Percentiles rank a stretch among this genome's conserved stretches.
phyloP scores from a whole-genome alignment of 495 filamentous ascomycete species.

The Aspergillus affinis region DNA sequence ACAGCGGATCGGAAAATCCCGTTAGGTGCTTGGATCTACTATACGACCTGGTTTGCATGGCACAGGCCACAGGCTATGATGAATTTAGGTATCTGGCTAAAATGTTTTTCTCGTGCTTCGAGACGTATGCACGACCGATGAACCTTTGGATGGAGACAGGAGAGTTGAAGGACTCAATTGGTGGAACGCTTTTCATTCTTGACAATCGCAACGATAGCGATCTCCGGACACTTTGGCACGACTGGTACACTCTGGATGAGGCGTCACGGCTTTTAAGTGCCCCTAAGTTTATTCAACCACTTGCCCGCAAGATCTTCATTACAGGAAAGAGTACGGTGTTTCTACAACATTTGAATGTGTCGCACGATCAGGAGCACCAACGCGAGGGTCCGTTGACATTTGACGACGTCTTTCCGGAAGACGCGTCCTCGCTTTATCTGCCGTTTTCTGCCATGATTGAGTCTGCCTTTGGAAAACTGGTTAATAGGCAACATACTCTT shows the following conservation, averaged over 20 bases:
- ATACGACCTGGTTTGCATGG: conserved; percentile 63
- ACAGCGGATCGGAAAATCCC: conserved; percentile 30
- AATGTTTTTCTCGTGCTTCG: conserved; percentile 81
- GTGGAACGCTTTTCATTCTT: conserved; percentile 73
- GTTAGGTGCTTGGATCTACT: conserved; percentile 72
- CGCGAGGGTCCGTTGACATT: conserved; percentile 52
- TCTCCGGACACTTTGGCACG: conserved; percentile 67
- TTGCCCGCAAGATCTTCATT: conserved; percentile 70
- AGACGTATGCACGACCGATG: conserved; percentile 78
- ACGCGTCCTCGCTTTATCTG: conserved; percentile 43
- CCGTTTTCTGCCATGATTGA: conserved; percentile 77
- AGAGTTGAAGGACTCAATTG: conserved; percentile 56
- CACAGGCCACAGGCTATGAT: conserved; percentile 67
- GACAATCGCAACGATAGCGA: conserved; percentile 57
- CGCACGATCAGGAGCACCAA: conserved; percentile 17
- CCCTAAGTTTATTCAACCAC: conserved; percentile 70
- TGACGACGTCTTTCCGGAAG: conserved; percentile 49
- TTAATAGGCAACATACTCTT: conserved; percentile 66
- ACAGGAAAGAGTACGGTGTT: conserved; percentile 88
- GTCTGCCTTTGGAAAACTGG: conserved; percentile 67
- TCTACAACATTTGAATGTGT: conserved; percentile 57
- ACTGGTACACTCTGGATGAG: conserved; percentile 65
- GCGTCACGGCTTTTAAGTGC: conserved; percentile 56
- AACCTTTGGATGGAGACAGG: conserved; percentile 84
- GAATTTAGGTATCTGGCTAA: conserved; percentile 59